Evolutionary conservation across 129 eudicot species (phyloP).

Genomic region (Saussurea involucrata): DNA sequence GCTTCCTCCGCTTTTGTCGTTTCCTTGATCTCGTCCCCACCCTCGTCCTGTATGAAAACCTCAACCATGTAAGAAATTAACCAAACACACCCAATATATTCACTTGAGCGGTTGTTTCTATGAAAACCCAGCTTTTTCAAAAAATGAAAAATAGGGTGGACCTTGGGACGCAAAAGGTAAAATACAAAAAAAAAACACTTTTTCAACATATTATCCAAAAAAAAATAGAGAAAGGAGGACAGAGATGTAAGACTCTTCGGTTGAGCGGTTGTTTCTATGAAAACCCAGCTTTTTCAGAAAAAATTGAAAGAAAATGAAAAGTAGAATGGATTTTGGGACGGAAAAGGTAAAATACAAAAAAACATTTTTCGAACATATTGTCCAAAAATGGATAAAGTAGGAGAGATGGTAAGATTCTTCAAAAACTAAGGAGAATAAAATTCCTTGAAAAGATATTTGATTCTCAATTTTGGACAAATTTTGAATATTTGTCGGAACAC

Average conservation of each 20-base stretch:
- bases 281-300: not conserved
- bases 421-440: too few relatives aligned
- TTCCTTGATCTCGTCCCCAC: conserved; percentile 89
- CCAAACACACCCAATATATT: not conserved
- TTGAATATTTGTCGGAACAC: not conserved
- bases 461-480: not conserved
- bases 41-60: conserved; percentile 64
- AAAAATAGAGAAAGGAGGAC: not conserved
- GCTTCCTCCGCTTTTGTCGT: conserved; percentile 60
- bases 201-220: not conserved
- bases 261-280: not conserved
- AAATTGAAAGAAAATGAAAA: not conserved
- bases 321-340: not conserved
- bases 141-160: not conserved
- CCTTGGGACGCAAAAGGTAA: not conserved
- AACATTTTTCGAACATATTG: not conserved
- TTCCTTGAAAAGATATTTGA: not conserved
- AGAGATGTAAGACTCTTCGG: not conserved
- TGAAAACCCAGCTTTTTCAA: not conserved
- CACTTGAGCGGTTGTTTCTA: not conserved
- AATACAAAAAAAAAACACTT: not conserved
- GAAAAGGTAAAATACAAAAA: not conserved
- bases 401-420: not conserved
- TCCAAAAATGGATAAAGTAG: not conserved
- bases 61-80: not conserved